phyloP scores from a whole-genome alignment of 352 stramenopile species.

The Globisporangium abappressorium region DNA sequence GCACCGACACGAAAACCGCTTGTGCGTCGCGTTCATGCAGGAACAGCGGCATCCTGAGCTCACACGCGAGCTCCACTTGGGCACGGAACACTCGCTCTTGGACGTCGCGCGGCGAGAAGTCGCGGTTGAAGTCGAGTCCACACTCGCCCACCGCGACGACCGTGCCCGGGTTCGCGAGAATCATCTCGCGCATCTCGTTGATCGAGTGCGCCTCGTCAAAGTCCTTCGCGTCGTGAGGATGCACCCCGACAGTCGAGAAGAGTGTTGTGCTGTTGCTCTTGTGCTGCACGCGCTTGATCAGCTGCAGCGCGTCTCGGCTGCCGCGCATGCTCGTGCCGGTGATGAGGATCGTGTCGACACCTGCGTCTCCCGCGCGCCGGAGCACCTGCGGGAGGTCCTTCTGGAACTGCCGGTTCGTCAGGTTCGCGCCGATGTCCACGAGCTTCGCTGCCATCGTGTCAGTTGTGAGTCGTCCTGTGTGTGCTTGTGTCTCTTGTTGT shows the following conservation, averaged over 20 bases:
- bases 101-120: constrained; percentile 90
- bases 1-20: constrained; percentile 39
- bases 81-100: constrained; percentile 85
- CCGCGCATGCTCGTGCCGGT: constrained; percentile 69
- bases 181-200: constrained; percentile 42
- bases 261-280: constrained; percentile 36
- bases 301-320: constrained; percentile 37
- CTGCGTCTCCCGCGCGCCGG: constrained; percentile 59
- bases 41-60: constrained; percentile 90
- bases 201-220: constrained; percentile 45
- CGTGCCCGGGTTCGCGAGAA: constrained; percentile 35
- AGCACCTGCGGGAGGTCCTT: constrained; percentile 89
- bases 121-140: constrained; percentile 94
- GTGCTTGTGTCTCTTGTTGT: background rate
- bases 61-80: constrained; percentile 87
- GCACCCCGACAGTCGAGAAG: constrained; percentile 90
- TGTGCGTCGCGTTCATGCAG: constrained; percentile 86
- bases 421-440: constrained; percentile 71
- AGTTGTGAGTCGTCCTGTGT: background rate
- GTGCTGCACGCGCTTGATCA: constrained; percentile 25
- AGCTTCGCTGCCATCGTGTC: constrained; percentile 16
- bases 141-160: constrained; percentile 94
- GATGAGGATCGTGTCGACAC: constrained; percentile 81
- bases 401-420: constrained; percentile 63
- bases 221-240: constrained; percentile 91